Evolutionary conservation across 441 rosid species (phyloP), one percentile per base, ranked within the genome.

Genomic region (Kokia cookei): DNA sequence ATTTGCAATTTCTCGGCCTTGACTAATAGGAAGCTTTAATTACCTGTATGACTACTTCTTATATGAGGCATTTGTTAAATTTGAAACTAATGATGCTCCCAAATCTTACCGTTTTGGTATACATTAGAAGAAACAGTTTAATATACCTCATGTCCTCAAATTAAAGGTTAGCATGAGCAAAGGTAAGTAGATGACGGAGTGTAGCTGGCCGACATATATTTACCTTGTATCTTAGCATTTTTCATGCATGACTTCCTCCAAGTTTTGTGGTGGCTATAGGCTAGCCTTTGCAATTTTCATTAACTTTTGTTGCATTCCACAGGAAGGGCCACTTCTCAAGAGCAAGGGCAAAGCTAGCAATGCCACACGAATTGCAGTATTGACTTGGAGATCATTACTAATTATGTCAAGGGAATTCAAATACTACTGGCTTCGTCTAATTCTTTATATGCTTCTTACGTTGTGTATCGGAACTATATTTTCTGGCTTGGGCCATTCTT

Each of bases 371-470:
- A 81, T 93, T 83, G 97, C 96, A n/a, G 97, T 96, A 60, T 84
- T 96, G 84, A 93, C 97, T 26, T 96, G 99, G 99, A 88, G 99
- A 86, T 93, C 99, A 19, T 82, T 96, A 72, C 81, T 93, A 76
- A 89, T 92, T 59, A 96, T 93, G 99, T 93, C 99, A 4, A 90
- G 99, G 72, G 99, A 96, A 80, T 96, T 97, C 98, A 91, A 92
- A 80, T 96, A 96, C 86, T 93, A 93, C 80, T 96, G 99, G 99
- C 91, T 96, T 73, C 88, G 99, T 27, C 90, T 96, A 77, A 84
- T 93, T 82, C 94, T 96, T 65, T 92, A 77, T 78, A 91, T 92
- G 94, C 84, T 90, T 68, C 97, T 96, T 68, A 79, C 93, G 0
- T 89, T 96, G 55, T 88, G 90, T 79, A 82, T 96, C 71, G 97